phyloP scores from a whole-genome alignment of 371 early-diverging fungal genomes.

The Cokeromyces recurvatus region DNA sequence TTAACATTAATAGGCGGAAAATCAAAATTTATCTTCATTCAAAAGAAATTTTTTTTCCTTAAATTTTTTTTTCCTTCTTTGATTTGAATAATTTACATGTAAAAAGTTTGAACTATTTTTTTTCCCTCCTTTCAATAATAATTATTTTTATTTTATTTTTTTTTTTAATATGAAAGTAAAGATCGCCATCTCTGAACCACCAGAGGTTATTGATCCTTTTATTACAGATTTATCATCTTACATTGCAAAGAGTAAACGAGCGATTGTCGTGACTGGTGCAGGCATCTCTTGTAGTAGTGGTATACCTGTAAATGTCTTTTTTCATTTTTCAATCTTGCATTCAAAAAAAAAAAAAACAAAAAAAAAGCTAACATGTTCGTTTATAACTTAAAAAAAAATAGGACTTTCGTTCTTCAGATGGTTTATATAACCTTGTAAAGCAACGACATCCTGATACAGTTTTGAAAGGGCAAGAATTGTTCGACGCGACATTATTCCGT shows the following conservation, averaged over 20 bases:
- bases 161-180: conserved; percentile 36
- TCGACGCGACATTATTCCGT: conserved; percentile 89
- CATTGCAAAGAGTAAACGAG: conserved; percentile 63
- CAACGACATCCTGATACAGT: conserved; percentile 68
- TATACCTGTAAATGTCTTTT: conserved; percentile 63
- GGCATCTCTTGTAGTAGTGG: conserved; percentile 91
- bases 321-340: too few species aligned
- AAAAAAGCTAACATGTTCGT: not conserved
- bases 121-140: too few species aligned
- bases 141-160: too few species aligned
- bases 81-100: too few species aligned
- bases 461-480: conserved; percentile 89
- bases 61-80: too few species aligned
- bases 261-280: conserved; percentile 87
- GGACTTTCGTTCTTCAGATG: conserved; percentile 83
- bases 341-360: too few species aligned
- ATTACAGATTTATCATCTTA: conserved; percentile 46
- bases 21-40: too few species aligned
- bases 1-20: too few species aligned
- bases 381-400: conserved; percentile 15
- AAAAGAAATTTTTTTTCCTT: too few species aligned
- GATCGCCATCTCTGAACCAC: conserved; percentile 34
- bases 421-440: conserved; percentile 82
- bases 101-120: too few species aligned
- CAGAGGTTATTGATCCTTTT: conserved; percentile 36